Base-by-base conservation (phyloP, 306 rosid species). In the Hylodesmum podocarpum region DNA sequence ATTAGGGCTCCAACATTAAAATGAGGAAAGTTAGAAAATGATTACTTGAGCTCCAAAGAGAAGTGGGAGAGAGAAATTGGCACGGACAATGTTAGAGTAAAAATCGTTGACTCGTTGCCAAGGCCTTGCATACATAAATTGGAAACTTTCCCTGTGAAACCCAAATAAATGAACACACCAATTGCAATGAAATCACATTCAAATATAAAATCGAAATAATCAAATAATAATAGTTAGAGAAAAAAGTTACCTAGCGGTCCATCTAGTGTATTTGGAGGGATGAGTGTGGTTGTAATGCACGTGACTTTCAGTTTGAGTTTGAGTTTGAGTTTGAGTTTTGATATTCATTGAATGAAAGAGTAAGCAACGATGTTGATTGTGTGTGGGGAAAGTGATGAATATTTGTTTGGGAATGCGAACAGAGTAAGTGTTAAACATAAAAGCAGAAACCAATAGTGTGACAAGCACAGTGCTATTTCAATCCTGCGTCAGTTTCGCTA, bases 21-120 rank as follows among this genome's bases (percentile, higher is more conserved):
- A 50, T n/a, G 3, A 5, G 9, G 7, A 37, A 39, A 49, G 40
- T 39, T 16, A 44, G 14, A 46, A 63, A 31, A 68, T 16, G 22
- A 81, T 1, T 18, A 85, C 94, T 90, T 86, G 28, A 47, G 80
- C 25, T 46, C 83, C 80, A 76, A 91, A 86, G 71, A 91, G 78
- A 12, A 82, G 76, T 4, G 89, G 57, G 34, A 88, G 58, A 39
- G 97, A 78, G 31, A 41, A 73, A 5, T 77, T 66, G 10, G 75
- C 92, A 11, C 66, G 87, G 21, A 95, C 97, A 65, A 83, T 57
- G 54, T 80, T 67, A 24, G 76, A 81, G 63, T 90, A 95, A 77
- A 92, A 90, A 66, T 88, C 86, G 62, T 88, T 79, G 73, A 95
- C 88, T 71, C 61, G 85, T 46, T 87, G 79, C 98, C 98, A 92